Evolutionary conservation across 805 yeast genomes (phyloP).

Genomic region (Monosporozyma siamensis): DNA sequence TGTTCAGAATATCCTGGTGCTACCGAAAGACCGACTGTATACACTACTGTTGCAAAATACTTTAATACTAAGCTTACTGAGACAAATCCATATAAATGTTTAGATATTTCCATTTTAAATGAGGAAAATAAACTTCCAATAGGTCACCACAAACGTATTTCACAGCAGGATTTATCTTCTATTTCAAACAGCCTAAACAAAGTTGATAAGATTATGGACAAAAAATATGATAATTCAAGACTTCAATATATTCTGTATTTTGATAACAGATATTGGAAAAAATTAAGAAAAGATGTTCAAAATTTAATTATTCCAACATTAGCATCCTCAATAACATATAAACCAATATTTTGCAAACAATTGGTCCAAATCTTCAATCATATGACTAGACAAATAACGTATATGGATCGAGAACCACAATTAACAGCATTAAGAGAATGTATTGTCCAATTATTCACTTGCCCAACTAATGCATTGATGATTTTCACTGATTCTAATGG

Average conservation of each 20-base stretch:
- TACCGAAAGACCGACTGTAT: constrained; percentile 17
- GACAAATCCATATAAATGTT: constrained; percentile 16
- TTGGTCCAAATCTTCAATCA: constrained; percentile 46
- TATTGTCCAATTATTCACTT: constrained; percentile 80
- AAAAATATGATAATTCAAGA: constrained; percentile 34
- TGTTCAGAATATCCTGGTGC: constrained; percentile 21
- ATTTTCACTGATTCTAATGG: constrained; percentile 32
- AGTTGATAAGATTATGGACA: constrained; percentile 8
- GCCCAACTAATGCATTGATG: constrained; percentile 65
- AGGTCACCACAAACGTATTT: constrained; percentile 26
- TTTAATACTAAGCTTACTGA: constrained; percentile 14
- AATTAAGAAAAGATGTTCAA: constrained; percentile 39
- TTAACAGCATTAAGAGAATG: constrained; percentile 61
- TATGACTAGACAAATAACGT: constrained; percentile 39
- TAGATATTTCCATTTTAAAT: constrained; percentile 29
- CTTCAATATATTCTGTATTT: constrained; percentile 50
- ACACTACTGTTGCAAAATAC: constrained; percentile 17
- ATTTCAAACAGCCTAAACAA: constrained; percentile 27
- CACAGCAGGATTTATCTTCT: constrained; percentile 12
- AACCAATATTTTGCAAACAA: constrained; percentile 43
- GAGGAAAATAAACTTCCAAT: constrained; percentile 29
- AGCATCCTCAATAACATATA: constrained; percentile 40
- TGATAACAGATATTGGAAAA: constrained; percentile 51
- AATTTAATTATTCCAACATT: constrained; percentile 46
- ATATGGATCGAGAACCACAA: constrained; percentile 82